These are phyloP conservation scores for Talaromyces amestolkiae DNA, from an alignment of 2,329 filamentous ascomycete genomes.

Conservation along the genomic window DNA sequence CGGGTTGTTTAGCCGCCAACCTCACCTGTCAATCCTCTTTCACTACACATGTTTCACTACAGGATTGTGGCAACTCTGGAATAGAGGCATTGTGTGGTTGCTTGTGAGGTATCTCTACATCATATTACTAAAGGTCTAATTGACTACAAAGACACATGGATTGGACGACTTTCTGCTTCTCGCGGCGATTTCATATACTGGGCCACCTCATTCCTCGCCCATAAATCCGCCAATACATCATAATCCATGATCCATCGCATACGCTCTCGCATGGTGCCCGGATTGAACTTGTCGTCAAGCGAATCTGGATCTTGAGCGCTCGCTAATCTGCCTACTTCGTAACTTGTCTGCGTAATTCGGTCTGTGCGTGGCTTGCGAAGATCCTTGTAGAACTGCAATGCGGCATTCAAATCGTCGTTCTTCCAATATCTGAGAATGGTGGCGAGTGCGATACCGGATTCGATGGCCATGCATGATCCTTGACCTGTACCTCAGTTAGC, in stretches of 20 bases:
- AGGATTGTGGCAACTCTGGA: not conserved
- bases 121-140: not conserved
- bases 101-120: not conserved
- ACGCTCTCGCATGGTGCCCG: not conserved
- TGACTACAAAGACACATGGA: not conserved
- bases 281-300: not conserved
- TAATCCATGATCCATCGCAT: slow-evolving; percentile 37
- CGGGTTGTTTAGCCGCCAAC: not conserved
- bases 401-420: slow-evolving; percentile 26
- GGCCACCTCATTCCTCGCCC: slow-evolving; percentile 22
- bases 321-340: slow-evolving; percentile 37
- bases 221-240: slow-evolving; percentile 33
- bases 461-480: not conserved
- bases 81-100: not conserved
- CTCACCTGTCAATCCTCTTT: not conserved
- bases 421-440: slow-evolving; percentile 14
- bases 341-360: slow-evolving; percentile 34
- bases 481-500: not conserved
- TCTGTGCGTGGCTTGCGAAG: slow-evolving; percentile 39
- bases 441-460: not conserved
- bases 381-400: slow-evolving; percentile 37
- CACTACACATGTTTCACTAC: not conserved
- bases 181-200: slow-evolving; percentile 4
- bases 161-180: not conserved
- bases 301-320: slow-evolving; percentile 28